Base-by-base conservation (phyloP, 2,329 filamentous ascomycete genomes). In the Fusarium humuli region DNA sequence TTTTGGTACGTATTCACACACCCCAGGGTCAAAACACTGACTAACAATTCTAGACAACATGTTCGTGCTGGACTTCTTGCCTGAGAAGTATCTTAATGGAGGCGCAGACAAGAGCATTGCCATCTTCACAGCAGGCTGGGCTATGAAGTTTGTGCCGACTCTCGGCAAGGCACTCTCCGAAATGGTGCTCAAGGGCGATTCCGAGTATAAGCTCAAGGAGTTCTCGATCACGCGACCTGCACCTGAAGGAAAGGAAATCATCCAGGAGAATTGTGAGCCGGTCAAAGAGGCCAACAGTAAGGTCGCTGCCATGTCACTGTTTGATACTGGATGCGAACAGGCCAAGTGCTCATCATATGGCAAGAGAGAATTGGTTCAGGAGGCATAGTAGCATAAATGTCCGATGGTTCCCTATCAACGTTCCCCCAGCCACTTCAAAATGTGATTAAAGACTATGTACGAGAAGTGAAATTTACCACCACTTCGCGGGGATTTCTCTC, bases 121-220 rank as follows among this genome's bases (percentile, higher is more conserved):
- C 1, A 30, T 70, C 0, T 71, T 71, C 23, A 70, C 63, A 4
- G 67, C 67, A 9, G 69, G 63, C 0, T 70, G 67, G 69, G 69
- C 69, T 3, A 71, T 70, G 67, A 71, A 71, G 10, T 70, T 70
- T 37, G 69, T 71, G 20, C 69, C 69, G 3, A 56, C 62, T 11
- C 57, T 71, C 0, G 67, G 67, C 2, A 70, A 70, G 23, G 67
- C 69, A 2, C 29, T 71, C 3, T 54, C 69, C 4, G 47, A 68
- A 8, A 67, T 70, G 63, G 52, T 34, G 4, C 30, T 65, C 5
- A 20, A 41, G 6, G 69, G 69, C 2, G 27, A 68, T 5, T 71
- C 69, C 5, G 46, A 59, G 20, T 69, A 59, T 27, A 62, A 52
- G 10, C 20, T 30, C 10, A 23, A 70, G 2, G 27, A 67, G 22